Conservation (phyloP, 2,329 filamentous ascomycete species). For the Plenodomus tracheiphilus region DNA sequence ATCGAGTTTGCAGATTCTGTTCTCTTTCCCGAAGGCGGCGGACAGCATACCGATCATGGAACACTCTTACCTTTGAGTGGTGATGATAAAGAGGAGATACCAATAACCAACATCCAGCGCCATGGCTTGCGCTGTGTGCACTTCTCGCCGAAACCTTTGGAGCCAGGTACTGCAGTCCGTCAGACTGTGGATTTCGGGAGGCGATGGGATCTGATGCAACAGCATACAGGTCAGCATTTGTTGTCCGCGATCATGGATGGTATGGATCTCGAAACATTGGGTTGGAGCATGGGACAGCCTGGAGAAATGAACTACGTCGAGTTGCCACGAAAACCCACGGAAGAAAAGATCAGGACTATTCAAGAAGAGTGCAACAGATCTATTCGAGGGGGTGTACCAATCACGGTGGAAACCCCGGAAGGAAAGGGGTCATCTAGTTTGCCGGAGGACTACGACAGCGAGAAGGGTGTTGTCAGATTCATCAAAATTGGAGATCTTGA, state of each 20-base stretch:
- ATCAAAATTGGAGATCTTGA: conserved; percentile 40
- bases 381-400: conserved; percentile 31
- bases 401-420: conserved; percentile 38
- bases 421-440: conserved; percentile 29
- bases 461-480: conserved; percentile 37
- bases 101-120: conserved; percentile 35
- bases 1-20: conserved; percentile 39
- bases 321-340: conserved; percentile 32
- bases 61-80: conserved; percentile 25
- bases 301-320: conserved; percentile 44
- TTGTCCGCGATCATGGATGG: conserved; percentile 40
- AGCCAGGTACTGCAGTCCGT: conserved; percentile 61
- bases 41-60: conserved; percentile 39
- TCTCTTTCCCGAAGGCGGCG: conserved; percentile 40
- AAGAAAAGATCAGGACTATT: conserved; percentile 28
- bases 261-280: conserved; percentile 32
- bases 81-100: conserved; percentile 19
- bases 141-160: conserved; percentile 88
- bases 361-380: conserved; percentile 32
- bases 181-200: conserved; percentile 35
- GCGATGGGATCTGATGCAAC: conserved; percentile 42
- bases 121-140: conserved; percentile 64
- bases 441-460: conserved; percentile 36
- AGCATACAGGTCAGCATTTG: conserved; percentile 41
- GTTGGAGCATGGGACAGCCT: conserved; percentile 36